Conservation (phyloP, 768 basidiomycete genomes). For the Gautieria morchelliformis region DNA sequence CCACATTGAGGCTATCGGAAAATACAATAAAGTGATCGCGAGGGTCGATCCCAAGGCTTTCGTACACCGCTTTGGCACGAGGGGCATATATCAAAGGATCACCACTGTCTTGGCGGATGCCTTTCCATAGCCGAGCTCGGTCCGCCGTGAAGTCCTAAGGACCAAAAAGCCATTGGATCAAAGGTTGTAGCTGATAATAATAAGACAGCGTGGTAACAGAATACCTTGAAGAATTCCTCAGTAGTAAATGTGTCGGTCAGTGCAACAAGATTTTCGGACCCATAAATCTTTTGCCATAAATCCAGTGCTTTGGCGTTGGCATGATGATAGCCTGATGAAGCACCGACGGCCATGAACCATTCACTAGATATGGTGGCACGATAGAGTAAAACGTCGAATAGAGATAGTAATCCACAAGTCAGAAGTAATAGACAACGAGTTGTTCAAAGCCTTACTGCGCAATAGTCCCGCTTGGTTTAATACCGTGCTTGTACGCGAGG, state of each 20-base stretch:
- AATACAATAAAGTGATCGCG: constrained; percentile 65
- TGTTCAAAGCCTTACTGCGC: constrained; percentile 54
- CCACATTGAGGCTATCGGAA: constrained; percentile 71
- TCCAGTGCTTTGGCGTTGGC: constrained; percentile 68
- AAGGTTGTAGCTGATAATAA: neutral
- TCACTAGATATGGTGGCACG: constrained; percentile 37
- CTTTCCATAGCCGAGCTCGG: constrained; percentile 64
- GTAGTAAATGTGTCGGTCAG: constrained; percentile 96
- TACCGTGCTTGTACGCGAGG: constrained; percentile 66
- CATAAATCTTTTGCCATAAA: constrained; percentile 78
- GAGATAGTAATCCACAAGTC: constrained; percentile 1
- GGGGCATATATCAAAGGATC: constrained; percentile 78
- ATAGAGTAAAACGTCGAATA: neutral
- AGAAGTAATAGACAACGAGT: constrained; percentile 1
- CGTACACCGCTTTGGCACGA: constrained; percentile 62
- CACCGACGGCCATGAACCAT: constrained; percentile 82
- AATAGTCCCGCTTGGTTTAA: constrained; percentile 70
- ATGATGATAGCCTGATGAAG: constrained; percentile 54
- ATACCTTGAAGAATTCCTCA: constrained; percentile 70
- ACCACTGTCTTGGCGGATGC: constrained; percentile 89
- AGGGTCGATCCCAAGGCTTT: constrained; percentile 57
- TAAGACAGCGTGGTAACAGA: neutral
- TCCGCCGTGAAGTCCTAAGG: constrained; percentile 25
- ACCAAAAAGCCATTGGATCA: neutral
- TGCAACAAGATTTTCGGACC: constrained; percentile 48